Base-by-base conservation (phyloP, 169 alveolate genomes). In the Plasmodium vivax region DNA sequence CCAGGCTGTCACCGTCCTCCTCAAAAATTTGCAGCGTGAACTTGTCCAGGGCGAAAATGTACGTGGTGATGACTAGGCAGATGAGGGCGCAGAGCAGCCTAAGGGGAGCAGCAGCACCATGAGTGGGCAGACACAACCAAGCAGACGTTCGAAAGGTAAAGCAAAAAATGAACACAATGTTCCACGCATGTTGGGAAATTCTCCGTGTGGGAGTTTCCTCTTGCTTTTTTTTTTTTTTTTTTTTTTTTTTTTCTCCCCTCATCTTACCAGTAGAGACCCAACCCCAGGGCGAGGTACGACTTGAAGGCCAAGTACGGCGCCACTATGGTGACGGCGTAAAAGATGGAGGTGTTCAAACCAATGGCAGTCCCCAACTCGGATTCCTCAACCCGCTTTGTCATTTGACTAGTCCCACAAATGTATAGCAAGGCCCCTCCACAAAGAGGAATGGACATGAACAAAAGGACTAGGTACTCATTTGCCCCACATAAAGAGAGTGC, bases 341-440 rank as follows among this genome's bases (percentile, higher is more conserved):
- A 87, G 56, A 87, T 32, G 27, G 93, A 75, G 5, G 93, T 87
- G 41, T 87, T 87, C 36, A 87, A 38, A 36, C 93, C 93, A 56
- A 87, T 87, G 34, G 81, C 71, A 3, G 93, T 75, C 10, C 93
- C 93, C n/a, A 87, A 75, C 43, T 87, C 93, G 16, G 93, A 87
- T 56, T 87, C 87, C 2, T 87, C 93, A 0, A 87, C 93, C 16
- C 93, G 8, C 54, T 87, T 87, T 51, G 93, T 87, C 93, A 87
- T 87, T 87, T 87, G 93, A 51, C 93, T 87, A 75, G 93, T 87
- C 30, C 93, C 93, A 77, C 93, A 87, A 23, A 87, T 87, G 71
- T 87, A 87, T 87, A 87, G 30, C 47, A 87, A 77, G 54, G 93
- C 93, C 1, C 93, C 93, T 36, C 93, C 93, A 77, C 93, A 87